Evolutionary conservation across 2,329 filamentous ascomycete species (phyloP), one percentile per base, ranked within the genome.

Genomic region (Shiraia sp.): DNA sequence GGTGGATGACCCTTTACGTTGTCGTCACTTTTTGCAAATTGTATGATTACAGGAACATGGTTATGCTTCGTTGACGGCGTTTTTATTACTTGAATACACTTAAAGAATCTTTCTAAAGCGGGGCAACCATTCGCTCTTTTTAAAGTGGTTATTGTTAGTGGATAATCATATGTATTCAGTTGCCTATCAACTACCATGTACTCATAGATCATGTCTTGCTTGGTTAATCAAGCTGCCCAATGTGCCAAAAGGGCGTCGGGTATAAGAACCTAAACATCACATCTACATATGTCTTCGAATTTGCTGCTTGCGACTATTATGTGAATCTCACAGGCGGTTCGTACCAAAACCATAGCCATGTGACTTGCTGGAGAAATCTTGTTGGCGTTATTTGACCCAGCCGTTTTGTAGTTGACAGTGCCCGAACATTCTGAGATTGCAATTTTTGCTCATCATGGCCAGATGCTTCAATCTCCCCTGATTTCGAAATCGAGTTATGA

Each of bases 121-220:
- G 63, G 63, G 62, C 63, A 63, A 50, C 63, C 50, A 62, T 60
- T 66, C 61, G 47, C 52, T 68, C 62, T 46, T 65, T 62, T 59
- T 22, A 51, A 56, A 59, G 54, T 53, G 54, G 52, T 53, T 59
- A 58, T 52, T 51, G 42, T 32, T 59, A 55, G 49, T 49, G 50
- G 47, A 52, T 57, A 62, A 65, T 59, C 51, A 58, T 60, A 66
- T 66, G 56, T 61, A 55, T 57, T 59, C 61, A 46, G 64, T 66
- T 68, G 63, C 60, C 64, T 63, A 47, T 62, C 60, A 63, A 59
- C 36, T 48, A 44, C 37, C n/a, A 36, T 30, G 35, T 49, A 41
- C 39, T 13, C 31, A 24, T 40, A 38, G 22, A 19, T 25, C 23
- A 29, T 29, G 10, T 29, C 28, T 6, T 43, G n/a, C 30, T 26